phyloP scores from a whole-genome alignment of 768 basidiomycete genomes.

The Leucocoprinus birnbaumii region DNA sequence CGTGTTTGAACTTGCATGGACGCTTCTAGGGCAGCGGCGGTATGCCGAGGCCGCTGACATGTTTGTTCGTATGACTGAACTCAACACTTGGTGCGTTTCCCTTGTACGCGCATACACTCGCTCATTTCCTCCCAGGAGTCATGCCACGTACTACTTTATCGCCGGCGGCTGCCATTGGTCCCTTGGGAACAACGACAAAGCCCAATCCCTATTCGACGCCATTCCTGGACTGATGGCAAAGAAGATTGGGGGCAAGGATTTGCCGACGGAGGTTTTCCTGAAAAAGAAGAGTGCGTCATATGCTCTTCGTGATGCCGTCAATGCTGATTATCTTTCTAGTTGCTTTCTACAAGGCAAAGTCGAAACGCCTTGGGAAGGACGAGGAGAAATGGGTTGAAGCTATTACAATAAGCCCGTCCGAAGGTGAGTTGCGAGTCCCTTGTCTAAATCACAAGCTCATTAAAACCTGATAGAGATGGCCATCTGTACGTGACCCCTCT shows the following conservation, averaged over 20 bases:
- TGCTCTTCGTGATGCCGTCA: background rate
- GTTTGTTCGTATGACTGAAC: conserved; percentile 59
- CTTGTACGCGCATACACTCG: background rate
- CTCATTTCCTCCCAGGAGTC: conserved; percentile 48
- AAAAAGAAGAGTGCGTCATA: conserved; percentile 63
- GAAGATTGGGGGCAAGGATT: conserved; percentile 62
- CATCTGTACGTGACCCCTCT: conserved; percentile 50
- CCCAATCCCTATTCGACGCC: conserved; percentile 57
- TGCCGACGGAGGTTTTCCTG: conserved; percentile 77
- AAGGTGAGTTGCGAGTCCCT: conserved; percentile 41
- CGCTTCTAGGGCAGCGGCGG: conserved; percentile 38
- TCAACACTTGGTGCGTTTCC: conserved; percentile 63
- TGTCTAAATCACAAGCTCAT: background rate
- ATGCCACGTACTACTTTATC: conserved; percentile 76
- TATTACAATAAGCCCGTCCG: conserved; percentile 66
- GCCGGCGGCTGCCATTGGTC: conserved; percentile 74
- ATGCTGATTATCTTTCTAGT: conserved; percentile 37
- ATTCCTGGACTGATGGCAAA: conserved; percentile 60
- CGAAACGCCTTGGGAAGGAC: conserved; percentile 49
- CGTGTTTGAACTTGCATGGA: conserved; percentile 82
- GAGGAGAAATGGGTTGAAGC: conserved; percentile 47
- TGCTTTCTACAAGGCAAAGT: conserved; percentile 72
- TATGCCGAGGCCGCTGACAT: conserved; percentile 68
- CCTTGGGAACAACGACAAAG: conserved; percentile 49
- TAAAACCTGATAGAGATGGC: conserved; percentile 48